Base-by-base conservation (phyloP, 1,139 yeast species). In the Zygosaccharomyces sapae region DNA sequence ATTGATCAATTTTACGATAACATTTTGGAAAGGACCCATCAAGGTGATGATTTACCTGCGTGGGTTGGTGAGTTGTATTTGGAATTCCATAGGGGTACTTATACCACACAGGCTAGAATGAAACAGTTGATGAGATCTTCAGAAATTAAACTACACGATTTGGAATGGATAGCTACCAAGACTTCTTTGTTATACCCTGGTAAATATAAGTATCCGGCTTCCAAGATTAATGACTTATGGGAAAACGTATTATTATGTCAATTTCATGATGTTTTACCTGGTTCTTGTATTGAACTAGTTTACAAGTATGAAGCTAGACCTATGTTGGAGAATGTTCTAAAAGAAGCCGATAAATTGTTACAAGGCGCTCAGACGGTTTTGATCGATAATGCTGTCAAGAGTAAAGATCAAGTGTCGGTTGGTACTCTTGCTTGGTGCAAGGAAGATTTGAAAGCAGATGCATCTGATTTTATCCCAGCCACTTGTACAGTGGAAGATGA, bases 81-180 rank as follows among this genome's bases (percentile, higher is more conserved):
- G 62, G 98, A 92, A 69, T 89, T 85, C 70, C 98, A 92, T 67
- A 81, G 98, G 65, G 98, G 97, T 49, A 90, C 97, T 3, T 92
- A 92, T 66, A 92, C 97, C 3, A 80, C 96, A 1, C 98, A 92
- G 66, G 95, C 96, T 0, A 79, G 80, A 50, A 83, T 87, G 43
- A 92, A 92, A 68, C 80, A 79, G 61, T 77, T 80, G 63, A 86
- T 89, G 80, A 77, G 98, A 60, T 68, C 74, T 27, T 76, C 83
- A n/a, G 97, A 92, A 68, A 69, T 81, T 42, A 75, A 83, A 60
- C 72, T 92, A 57, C 95, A 86, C 61, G 97, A 89, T 67, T 72
- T 90, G 55, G 98, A 92, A 70, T 80, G 78, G 63, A 68, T 87
- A 56, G 90, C 96, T 0, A 80, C 96, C 1, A 71, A 85, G 51